Evolutionary conservation across 2,329 filamentous ascomycete species (phyloP), one percentile per base, ranked within the genome.

Genomic region (Monosporascus sp.): DNA sequence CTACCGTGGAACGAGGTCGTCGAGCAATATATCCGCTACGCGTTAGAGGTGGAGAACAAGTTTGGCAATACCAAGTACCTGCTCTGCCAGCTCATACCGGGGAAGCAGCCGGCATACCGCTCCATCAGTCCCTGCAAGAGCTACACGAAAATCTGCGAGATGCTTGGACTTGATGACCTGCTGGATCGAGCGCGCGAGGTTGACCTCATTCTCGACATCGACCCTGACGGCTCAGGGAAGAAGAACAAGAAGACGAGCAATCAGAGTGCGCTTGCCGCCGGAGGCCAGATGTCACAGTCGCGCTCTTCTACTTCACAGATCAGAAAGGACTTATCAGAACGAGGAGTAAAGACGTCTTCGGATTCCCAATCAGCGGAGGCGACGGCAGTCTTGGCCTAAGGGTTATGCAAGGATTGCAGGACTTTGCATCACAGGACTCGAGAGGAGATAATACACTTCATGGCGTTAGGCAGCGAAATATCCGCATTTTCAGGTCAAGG

Each of bases 11-110:
- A 78, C 54, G 85, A 93, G 48, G 85, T 96, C 1, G 88, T 89
- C 3, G 79, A 83, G 57, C 79, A 85, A 57, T 97, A 96, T 67
- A 67, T 97, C 58, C 80, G 81, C 56, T 80, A 80, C 34, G 80
- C 85, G 31, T 76, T 99, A 62, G 83, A 88, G 52, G 83, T 90
- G 14, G 85, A 93, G 66, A 97, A 99, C 69, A 84, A 85, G 57
- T 94, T 86, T 69, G 87, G 88, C 45, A 99, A 99, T 73, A 96
- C 92, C 5, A 99, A 99, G 69, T 99, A 88, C 68, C 77, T 94
- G 34, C 82, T 99, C 27, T 82, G 83, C 42, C 90, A 96, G 68
- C 81, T 97, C 70, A 83, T 97, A 24, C 90, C 91, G 0, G 90
- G 92, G 17, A 95, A 91, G 68, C 76, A 83, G 47, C 75, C 80